phyloP scores from a whole-genome alignment of 306 rosid species.

The Cajanus cajan region DNA sequence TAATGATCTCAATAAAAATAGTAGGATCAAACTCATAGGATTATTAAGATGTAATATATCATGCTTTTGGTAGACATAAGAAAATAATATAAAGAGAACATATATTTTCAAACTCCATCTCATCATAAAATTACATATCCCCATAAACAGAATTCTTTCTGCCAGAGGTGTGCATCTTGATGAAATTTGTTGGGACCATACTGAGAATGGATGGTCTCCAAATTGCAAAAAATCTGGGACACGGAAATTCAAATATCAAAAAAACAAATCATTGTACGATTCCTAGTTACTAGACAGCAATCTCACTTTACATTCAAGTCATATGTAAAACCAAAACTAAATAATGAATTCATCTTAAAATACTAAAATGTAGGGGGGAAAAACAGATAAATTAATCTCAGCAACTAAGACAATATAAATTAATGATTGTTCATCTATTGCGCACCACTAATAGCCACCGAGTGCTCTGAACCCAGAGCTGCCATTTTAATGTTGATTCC shows the following conservation, averaged over 20 bases:
- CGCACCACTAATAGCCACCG: conserved; percentile 84
- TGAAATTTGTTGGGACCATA: not conserved
- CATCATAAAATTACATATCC: conserved; percentile 1
- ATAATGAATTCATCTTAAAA: not conserved
- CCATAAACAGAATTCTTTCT: too few species aligned
- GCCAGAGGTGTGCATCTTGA: too few species aligned
- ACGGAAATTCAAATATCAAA: not conserved
- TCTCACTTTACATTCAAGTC: conserved; percentile 18
- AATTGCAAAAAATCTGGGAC: not conserved
- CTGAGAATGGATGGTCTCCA: not conserved
- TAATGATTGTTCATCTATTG: conserved; percentile 14
- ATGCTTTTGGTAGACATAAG: not conserved
- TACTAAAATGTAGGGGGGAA: not conserved
- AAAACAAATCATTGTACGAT: not conserved
- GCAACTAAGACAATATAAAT: not conserved
- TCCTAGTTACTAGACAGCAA: not conserved
- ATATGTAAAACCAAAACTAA: conserved; percentile 7
- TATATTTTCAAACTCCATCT: not conserved
- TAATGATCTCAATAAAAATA: not conserved
- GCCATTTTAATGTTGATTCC: conserved; percentile 75
- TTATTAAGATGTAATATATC: not conserved
- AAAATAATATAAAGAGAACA: not conserved
- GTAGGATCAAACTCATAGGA: not conserved
- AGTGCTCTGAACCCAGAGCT: conserved; percentile 87
- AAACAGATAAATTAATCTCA: conserved; percentile 4